Evolutionary conservation across 2,329 filamentous ascomycete species (phyloP).

Genomic region (Pseudogymnoascus sp.): DNA sequence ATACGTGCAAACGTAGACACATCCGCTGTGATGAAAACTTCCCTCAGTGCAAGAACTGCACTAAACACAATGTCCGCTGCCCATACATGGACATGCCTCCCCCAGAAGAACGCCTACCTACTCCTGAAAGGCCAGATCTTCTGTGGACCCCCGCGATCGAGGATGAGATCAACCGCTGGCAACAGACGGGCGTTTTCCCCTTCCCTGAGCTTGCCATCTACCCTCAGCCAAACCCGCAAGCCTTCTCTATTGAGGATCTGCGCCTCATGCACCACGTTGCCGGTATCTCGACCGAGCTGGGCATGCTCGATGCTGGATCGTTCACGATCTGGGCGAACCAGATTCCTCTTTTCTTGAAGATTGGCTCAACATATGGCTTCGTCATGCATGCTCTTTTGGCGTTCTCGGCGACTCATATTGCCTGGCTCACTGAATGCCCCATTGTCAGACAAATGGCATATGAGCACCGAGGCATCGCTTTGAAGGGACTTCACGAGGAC

Average conservation of each 20-base stretch:
- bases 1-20: conserved; percentile 94
- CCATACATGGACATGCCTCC: conserved; percentile 88
- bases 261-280: conserved; percentile 88
- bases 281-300: conserved; percentile 76
- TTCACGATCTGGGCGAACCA: conserved; percentile 91
- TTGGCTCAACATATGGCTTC: conserved; percentile 75
- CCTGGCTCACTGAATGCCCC: conserved; percentile 79
- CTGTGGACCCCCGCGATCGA: conserved; percentile 86
- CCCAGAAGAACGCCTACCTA: conserved; percentile 55
- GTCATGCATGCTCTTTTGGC: conserved; percentile 92
- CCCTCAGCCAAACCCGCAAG: conserved; percentile 65
- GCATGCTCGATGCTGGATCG: conserved; percentile 67
- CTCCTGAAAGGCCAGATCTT: conserved; percentile 61
- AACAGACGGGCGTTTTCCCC: conserved; percentile 75
- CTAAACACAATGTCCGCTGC: conserved; percentile 96
- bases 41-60: conserved; percentile 97
- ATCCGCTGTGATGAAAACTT: conserved; percentile 98
- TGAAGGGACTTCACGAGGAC: conserved; percentile 82
- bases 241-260: conserved; percentile 70
- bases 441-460: conserved; percentile 84
- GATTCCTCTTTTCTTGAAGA: conserved; percentile 79
- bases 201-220: conserved; percentile 76
- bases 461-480: conserved; percentile 77
- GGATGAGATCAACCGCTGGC: conserved; percentile 74
- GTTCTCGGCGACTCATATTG: conserved; percentile 90